phyloP scores from a whole-genome alignment of 2,329 filamentous ascomycete genomes.

The Neonectria punicea region DNA sequence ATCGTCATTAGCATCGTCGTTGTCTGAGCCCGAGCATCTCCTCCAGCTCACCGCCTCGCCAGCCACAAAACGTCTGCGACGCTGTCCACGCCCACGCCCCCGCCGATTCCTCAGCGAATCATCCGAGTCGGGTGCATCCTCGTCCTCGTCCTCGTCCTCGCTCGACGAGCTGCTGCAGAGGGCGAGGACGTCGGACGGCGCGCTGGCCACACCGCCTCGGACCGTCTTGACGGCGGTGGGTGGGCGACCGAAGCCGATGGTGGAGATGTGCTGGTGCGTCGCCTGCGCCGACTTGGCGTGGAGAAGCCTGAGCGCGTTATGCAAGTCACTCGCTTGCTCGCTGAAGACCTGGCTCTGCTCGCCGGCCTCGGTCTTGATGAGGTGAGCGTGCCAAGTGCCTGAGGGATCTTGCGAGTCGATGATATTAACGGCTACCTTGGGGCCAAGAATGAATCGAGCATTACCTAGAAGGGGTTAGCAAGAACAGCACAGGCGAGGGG shows the following conservation, averaged over 20 bases:
- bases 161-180: constrained; percentile 33
- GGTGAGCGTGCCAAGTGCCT: constrained; percentile 40
- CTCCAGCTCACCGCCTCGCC: constrained; percentile 26
- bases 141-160: constrained; percentile 12
- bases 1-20: constrained; percentile 21
- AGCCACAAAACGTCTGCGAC: constrained; percentile 24
- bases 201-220: constrained; percentile 24
- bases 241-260: constrained; percentile 47
- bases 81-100: constrained; percentile 26
- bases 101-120: constrained; percentile 26
- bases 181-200: constrained; percentile 34
- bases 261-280: constrained; percentile 45
- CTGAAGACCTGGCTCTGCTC: constrained; percentile 46
- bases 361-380: constrained; percentile 41
- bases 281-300: constrained; percentile 52
- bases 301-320: constrained; percentile 50
- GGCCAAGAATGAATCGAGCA: constrained; percentile 40
- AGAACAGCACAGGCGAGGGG: neutral
- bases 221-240: constrained; percentile 17
- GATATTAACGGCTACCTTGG: constrained; percentile 37
- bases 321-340: constrained; percentile 43
- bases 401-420: constrained; percentile 36
- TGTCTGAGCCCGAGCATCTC: constrained; percentile 20
- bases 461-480: constrained; percentile 38
- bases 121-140: constrained; percentile 36